These are phyloP conservation scores for Aspergillus nanangensis DNA, from an alignment of 495 filamentous ascomycete species.

Conservation along the genomic window DNA sequence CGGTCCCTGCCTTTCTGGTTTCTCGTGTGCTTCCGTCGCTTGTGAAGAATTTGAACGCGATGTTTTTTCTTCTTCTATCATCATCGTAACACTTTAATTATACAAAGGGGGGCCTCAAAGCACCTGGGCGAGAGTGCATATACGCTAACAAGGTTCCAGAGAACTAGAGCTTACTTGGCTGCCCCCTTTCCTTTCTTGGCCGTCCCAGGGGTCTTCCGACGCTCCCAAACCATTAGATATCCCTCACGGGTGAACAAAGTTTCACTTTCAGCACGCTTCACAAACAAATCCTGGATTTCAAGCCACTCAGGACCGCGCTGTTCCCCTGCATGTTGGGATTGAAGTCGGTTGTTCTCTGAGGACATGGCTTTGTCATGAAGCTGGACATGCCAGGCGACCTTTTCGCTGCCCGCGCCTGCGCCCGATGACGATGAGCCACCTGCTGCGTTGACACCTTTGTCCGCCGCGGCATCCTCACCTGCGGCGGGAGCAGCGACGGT, in stretches of 20 bases:
- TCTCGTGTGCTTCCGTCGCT: too few species aligned
- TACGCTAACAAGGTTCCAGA: background rate
- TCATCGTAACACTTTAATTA: slow-evolving; percentile 12
- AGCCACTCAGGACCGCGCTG: slow-evolving; percentile 69
- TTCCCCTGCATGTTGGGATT: slow-evolving; percentile 27
- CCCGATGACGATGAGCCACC: slow-evolving; percentile 55
- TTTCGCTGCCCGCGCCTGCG: slow-evolving; percentile 45
- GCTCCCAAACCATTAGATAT: slow-evolving; percentile 96
- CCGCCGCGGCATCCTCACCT: slow-evolving; percentile 67
- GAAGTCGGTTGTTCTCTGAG: slow-evolving; percentile 29
- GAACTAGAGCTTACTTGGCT: slow-evolving; percentile 11
- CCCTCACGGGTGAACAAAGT: slow-evolving; percentile 87
- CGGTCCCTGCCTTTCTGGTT: too few species aligned
- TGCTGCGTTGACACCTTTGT: slow-evolving; percentile 74
- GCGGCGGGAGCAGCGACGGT: slow-evolving; percentile 74
- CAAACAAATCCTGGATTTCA: slow-evolving; percentile 89
- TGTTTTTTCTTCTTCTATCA: background rate
- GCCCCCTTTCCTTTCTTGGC: slow-evolving; percentile 41
- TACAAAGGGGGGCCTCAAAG: slow-evolving; percentile 6
- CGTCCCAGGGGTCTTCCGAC: slow-evolving; percentile 52
- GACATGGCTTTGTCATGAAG: slow-evolving; percentile 49
- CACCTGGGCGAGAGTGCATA: background rate
- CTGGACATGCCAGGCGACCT: slow-evolving; percentile 53
- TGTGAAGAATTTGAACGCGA: too few species aligned
- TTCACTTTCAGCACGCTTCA: slow-evolving; percentile 80